Evolutionary conservation across 345 rosid genomes (phyloP).

Genomic region (Psidium guajava): DNA sequence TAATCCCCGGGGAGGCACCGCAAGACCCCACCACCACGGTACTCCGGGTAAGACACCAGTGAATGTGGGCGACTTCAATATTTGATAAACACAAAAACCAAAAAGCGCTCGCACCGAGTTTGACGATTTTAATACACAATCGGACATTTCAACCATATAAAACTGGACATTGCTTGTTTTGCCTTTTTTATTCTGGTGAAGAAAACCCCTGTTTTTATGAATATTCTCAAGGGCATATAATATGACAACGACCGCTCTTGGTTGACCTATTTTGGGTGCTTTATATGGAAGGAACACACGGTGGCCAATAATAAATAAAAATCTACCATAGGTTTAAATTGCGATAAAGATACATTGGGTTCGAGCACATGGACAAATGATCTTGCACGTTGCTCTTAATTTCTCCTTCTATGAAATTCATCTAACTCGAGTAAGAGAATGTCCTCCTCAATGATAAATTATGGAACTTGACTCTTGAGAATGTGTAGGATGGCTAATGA

Average conservation of each 20-base stretch:
- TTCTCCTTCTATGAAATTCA: neutral
- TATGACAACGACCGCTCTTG: too few relatives aligned
- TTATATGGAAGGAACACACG: neutral
- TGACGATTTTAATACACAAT: neutral
- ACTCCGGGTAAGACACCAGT: too few relatives aligned
- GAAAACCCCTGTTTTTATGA: too few relatives aligned
- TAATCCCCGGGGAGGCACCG: too few relatives aligned
- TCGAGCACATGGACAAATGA: neutral
- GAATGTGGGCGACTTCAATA: neutral
- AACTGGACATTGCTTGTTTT: too few relatives aligned
- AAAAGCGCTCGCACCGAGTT: neutral
- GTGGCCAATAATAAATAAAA: neutral
- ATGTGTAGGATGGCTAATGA: neutral
- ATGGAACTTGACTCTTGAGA: neutral
- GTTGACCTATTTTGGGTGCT: neutral
- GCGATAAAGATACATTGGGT: neutral
- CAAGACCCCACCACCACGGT: too few relatives aligned
- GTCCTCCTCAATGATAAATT: neutral
- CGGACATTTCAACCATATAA: too few relatives aligned
- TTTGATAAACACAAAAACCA: neutral
- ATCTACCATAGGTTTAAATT: neutral
- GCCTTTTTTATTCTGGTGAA: too few relatives aligned
- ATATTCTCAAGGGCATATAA: too few relatives aligned
- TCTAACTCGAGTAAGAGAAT: neutral
- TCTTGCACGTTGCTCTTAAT: neutral